Evolutionary conservation across 2,329 filamentous ascomycete species (phyloP).

Genomic region (Cytospora leucostoma): DNA sequence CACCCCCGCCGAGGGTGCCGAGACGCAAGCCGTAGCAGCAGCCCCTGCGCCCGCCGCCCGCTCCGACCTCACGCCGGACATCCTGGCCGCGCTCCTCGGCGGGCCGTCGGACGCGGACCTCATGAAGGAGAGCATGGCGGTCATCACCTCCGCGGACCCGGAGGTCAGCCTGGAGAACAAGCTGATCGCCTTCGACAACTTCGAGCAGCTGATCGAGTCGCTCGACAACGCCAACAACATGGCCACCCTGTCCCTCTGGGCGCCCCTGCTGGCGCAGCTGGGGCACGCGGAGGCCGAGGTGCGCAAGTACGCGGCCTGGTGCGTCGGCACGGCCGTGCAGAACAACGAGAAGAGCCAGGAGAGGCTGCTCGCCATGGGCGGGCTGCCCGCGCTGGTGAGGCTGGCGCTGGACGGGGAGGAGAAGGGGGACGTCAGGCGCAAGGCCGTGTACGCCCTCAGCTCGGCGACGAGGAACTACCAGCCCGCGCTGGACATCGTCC

Average conservation of each 20-base stretch:
- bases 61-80: constrained; percentile 63
- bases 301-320: constrained; percentile 89
- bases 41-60: constrained; percentile 34
- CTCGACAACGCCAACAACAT: constrained; percentile 98
- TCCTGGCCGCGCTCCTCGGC: constrained; percentile 74
- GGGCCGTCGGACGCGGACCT: constrained; percentile 87
- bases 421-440: constrained; percentile 69
- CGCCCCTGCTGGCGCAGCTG: constrained; percentile 72
- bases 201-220: constrained; percentile 87
- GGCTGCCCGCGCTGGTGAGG: constrained; percentile 68
- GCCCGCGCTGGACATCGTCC: constrained; percentile 71
- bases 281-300: constrained; percentile 69
- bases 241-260: constrained; percentile 76
- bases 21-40: constrained; percentile 36
- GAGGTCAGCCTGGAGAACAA: constrained; percentile 73
- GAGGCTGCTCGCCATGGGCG: constrained; percentile 62
- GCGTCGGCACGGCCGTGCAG: constrained; percentile 90
- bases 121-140: constrained; percentile 82
- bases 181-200: constrained; percentile 87
- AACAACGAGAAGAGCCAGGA: constrained; percentile 90
- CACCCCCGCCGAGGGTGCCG: constrained; percentile 19
- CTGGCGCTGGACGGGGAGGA: constrained; percentile 63
- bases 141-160: constrained; percentile 64
- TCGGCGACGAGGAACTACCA: constrained; percentile 88
- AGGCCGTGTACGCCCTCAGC: constrained; percentile 87